A percentile compares a stretch with the other conserved stretches of the same genome.
These are phyloP conservation scores for Aspergillus sp. DNA, from an alignment of 2,329 filamentous ascomycete species.

Conservation along the genomic window DNA sequence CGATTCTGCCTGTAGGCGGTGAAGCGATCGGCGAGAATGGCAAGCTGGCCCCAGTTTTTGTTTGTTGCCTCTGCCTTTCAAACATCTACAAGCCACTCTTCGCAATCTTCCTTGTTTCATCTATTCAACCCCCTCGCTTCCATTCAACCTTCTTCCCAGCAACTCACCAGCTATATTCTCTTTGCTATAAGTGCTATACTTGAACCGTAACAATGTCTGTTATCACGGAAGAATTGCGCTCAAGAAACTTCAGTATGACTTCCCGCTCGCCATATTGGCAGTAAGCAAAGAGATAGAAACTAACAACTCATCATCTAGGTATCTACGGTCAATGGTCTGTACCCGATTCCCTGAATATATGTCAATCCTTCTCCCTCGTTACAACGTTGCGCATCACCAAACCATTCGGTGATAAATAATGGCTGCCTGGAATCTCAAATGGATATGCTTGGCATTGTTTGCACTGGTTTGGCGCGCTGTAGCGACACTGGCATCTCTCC, in stretches of 20 bases:
- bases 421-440: slow-evolving; percentile 22
- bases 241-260: slow-evolving; percentile 65
- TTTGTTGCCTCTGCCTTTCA: slow-evolving; percentile 18
- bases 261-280: slow-evolving; percentile 19
- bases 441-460: slow-evolving; percentile 19
- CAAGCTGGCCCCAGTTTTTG: slow-evolving; percentile 20
- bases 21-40: slow-evolving; percentile 21
- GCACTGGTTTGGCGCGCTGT: not conserved
- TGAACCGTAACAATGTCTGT: slow-evolving; percentile 49
- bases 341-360: slow-evolving; percentile 1
- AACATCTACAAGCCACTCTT: slow-evolving; percentile 14
- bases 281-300: slow-evolving; percentile 13
- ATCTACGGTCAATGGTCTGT: slow-evolving; percentile 70
- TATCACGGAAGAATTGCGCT: slow-evolving; percentile 62
- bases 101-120: not conserved
- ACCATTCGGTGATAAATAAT: slow-evolving; percentile 13
- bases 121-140: not conserved
- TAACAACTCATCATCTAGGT: slow-evolving; percentile 47
- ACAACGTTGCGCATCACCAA: not conserved
- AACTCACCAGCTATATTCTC: not conserved
- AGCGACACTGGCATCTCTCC: not conserved
- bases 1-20: slow-evolving; percentile 24
- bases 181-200: not conserved
- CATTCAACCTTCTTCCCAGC: not conserved
- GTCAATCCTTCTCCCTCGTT: not conserved